Conservation (phyloP, 176 grass and related monocot species). For the Themeda triandra region DNA sequence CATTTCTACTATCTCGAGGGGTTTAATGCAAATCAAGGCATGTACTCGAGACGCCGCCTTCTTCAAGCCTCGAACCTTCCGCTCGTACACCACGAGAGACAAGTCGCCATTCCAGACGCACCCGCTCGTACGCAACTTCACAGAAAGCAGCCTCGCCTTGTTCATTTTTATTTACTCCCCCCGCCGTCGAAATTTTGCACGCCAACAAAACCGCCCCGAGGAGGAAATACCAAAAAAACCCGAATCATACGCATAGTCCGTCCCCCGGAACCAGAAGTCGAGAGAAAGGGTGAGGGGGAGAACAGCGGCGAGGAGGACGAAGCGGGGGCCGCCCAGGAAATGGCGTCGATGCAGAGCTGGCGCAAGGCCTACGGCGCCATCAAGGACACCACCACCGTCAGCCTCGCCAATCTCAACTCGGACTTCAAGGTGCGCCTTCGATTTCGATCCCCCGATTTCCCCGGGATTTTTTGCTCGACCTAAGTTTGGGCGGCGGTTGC, state of each 20-base stretch:
- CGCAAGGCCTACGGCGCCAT: constrained; percentile 96
- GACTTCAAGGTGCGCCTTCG: constrained; percentile 79
- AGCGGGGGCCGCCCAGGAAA: constrained; percentile 37
- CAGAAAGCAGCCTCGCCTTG: constrained; percentile 8
- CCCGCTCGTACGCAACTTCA: background rate
- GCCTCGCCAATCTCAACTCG: constrained; percentile 91
- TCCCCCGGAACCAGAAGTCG: background rate
- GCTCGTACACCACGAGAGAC: constrained; percentile 6
- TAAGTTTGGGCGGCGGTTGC: constrained; percentile 10
- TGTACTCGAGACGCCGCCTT: background rate
- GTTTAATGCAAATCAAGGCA: background rate
- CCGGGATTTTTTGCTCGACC: background rate
- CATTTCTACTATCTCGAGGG: background rate
- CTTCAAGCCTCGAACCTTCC: constrained; percentile 26
- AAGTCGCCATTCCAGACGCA: background rate
- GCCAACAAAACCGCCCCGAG: background rate
- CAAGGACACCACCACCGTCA: constrained; percentile 93
- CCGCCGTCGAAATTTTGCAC: constrained; percentile 7
- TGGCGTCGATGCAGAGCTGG: constrained; percentile 95
- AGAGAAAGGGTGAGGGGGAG: background rate
- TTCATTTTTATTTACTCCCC: background rate
- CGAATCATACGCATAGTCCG: background rate
- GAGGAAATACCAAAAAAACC: constrained; percentile 8
- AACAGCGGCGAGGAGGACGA: background rate
- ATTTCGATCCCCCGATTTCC: background rate